Base-by-base conservation (phyloP, 2,329 filamentous ascomycete species). In the Chalaropsis ovoidea region DNA sequence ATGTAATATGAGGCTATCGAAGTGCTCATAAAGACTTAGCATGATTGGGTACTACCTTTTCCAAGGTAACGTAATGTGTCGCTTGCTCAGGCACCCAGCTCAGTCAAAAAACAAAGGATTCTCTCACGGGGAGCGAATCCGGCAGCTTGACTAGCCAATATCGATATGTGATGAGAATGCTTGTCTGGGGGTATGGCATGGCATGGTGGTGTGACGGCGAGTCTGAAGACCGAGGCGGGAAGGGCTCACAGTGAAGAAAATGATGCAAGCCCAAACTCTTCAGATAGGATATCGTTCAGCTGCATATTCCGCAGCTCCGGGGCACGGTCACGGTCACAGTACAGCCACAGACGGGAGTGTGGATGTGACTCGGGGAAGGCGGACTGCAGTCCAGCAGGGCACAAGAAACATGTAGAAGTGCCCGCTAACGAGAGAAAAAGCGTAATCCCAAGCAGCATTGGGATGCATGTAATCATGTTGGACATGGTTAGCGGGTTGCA, bases 341-440 rank as follows among this genome's bases (percentile, higher is more conserved):
- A 31, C 6, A 31, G 19, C 10, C 47, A 7, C n/a, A 22, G 19
- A 22, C 31, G 31, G 5, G 19, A 22, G 19, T 22, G 8, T 49
- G 47, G 19, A 49, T n/a, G 47, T 49, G 47, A 49, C 8, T 49
- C 47, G 47, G 47, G 47, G 47, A 49, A 49, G 47, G 3, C 47
- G 47, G 47, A 49, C 47, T 22, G 47, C 13, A 49, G 47, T 15
- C 17, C 10, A 49, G 3, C 47, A 49, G 47, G 47, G 3, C 31
- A 49, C 47, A 49, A 49, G 47, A 49, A 22, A 49, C 31, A n/a
- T n/a, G n/a, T n/a, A n/a, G 31, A 31, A 3, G 31, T 31, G 31
- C 6, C 47, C 19, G 10, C 7, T n/a, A 49, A 49, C 22, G 47
- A 13, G 19, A 2, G 13, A 49, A 22, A 49, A 24, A 8, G 17